Evolutionary conservation across 257 asterid genomes (phyloP).

Genomic region (Nicotiana tomentosiformis): DNA sequence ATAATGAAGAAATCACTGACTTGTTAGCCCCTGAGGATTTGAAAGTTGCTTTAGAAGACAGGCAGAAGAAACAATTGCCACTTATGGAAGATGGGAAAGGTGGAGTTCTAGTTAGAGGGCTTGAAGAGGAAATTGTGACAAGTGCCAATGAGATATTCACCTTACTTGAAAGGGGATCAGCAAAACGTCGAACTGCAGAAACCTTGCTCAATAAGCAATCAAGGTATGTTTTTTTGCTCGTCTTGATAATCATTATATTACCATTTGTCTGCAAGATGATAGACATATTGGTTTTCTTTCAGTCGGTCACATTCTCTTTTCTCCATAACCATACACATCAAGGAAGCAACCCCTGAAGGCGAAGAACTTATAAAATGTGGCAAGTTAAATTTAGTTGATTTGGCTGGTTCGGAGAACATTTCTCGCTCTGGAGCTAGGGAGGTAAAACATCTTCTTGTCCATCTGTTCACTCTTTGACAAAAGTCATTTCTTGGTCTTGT

Average conservation of each 20-base stretch:
- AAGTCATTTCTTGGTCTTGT: background rate
- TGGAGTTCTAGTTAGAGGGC: conserved; percentile 85
- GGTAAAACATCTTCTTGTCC: conserved; percentile 32
- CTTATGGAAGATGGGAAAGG: conserved; percentile 95
- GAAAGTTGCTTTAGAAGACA: conserved; percentile 55
- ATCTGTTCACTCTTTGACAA: background rate
- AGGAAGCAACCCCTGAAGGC: conserved; percentile 91
- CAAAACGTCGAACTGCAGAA: conserved; percentile 88
- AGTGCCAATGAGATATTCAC: conserved; percentile 74
- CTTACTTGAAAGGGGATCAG: conserved; percentile 77
- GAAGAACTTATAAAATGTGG: conserved; percentile 92
- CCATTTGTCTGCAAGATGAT: background rate
- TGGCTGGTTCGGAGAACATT: conserved; percentile 91
- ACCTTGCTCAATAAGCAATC: conserved; percentile 85
- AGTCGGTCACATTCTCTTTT: conserved; percentile 94
- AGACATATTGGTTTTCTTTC: conserved; percentile 19
- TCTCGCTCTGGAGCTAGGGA: conserved; percentile 95
- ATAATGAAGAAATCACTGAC: conserved; percentile 88
- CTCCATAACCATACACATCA: conserved; percentile 83
- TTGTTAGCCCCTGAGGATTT: conserved; percentile 78
- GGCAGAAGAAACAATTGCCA: conserved; percentile 75
- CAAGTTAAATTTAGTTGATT: conserved; percentile 81
- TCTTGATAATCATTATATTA: background rate
- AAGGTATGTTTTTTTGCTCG: conserved; percentile 29
- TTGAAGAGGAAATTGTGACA: conserved; percentile 83